These are phyloP conservation scores for Sporormia fimetaria DNA, from an alignment of 495 filamentous ascomycete genomes.

Conservation along the genomic window DNA sequence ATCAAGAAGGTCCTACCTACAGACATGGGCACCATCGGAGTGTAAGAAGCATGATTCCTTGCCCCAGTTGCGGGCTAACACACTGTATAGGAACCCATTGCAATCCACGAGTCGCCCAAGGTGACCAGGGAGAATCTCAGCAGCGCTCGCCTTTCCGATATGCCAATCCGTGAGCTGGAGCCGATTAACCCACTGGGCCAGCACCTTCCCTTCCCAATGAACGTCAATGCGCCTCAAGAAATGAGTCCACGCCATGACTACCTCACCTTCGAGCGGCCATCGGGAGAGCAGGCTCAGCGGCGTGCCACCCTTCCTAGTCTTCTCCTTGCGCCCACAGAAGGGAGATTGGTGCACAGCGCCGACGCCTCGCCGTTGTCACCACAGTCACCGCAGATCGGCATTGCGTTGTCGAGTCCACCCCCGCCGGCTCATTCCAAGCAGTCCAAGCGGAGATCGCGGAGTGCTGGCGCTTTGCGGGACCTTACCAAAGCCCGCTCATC, in stretches of 20 bases:
- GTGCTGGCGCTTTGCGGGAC: slow-evolving; percentile 26
- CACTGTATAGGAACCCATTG: slow-evolving; percentile 16
- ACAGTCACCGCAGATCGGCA: slow-evolving; percentile 20
- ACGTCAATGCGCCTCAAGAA: slow-evolving; percentile 28
- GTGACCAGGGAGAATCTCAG: slow-evolving; percentile 3
- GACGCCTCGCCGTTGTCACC: slow-evolving; percentile 6
- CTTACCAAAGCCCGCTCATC: slow-evolving; percentile 10
- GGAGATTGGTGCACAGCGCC: slow-evolving; percentile 2
- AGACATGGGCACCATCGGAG: slow-evolving; percentile 22
- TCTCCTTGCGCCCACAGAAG: slow-evolving; percentile 13
- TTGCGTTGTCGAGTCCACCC: slow-evolving; percentile 24
- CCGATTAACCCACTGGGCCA: slow-evolving; percentile 22
- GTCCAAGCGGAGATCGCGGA: slow-evolving; percentile 25
- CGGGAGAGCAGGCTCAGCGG: slow-evolving; percentile 4
- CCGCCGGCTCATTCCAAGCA: slow-evolving; percentile 5
- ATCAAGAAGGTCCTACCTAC: neutral
- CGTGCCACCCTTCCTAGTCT: slow-evolving; percentile 25
- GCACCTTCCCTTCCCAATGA: slow-evolving; percentile 30
- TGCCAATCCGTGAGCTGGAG: slow-evolving; percentile 18
- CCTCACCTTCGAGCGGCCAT: slow-evolving; percentile 14
- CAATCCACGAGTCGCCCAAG: slow-evolving; percentile 10
- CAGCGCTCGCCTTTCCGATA: slow-evolving; percentile 13
- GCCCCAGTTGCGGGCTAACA: neutral
- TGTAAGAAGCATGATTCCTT: slow-evolving; percentile 10
- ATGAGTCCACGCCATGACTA: slow-evolving; percentile 21